Evolutionary conservation across 2,329 filamentous ascomycete genomes (phyloP).

Genomic region (Lachnellula arida): DNA sequence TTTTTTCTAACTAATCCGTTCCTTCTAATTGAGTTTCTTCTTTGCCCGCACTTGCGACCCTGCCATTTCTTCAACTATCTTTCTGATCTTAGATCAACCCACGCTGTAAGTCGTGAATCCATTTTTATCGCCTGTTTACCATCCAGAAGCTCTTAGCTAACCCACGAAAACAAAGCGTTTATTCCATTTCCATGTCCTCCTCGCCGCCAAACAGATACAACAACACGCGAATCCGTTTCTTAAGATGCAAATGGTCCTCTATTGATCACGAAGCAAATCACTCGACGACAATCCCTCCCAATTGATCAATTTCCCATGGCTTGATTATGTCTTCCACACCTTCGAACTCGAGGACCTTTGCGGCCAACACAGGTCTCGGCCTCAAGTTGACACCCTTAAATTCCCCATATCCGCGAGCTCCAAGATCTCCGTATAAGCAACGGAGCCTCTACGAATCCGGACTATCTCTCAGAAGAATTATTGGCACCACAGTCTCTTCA

Average conservation of each 20-base stretch:
- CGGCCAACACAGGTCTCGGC: conserved; percentile 29
- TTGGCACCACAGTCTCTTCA: conserved; percentile 83
- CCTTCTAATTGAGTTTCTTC: not conserved
- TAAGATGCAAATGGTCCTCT: conserved; percentile 3
- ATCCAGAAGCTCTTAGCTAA: not conserved
- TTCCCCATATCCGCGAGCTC: conserved; percentile 62
- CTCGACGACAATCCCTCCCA: conserved; percentile 2
- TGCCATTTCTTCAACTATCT: conserved; percentile 5
- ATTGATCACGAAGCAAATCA: conserved; percentile 1
- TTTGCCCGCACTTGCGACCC: not conserved
- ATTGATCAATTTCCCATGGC: conserved; percentile 26
- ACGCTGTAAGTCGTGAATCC: conserved; percentile 3
- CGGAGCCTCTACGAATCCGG: conserved; percentile 49
- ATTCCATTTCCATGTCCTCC: conserved; percentile 12
- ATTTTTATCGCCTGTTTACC: not conserved
- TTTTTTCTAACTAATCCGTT: not conserved
- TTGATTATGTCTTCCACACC: conserved; percentile 33
- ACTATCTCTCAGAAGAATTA: conserved; percentile 74
- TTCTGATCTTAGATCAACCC: not conserved
- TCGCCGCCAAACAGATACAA: conserved; percentile 2
- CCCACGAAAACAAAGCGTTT: conserved; percentile 1
- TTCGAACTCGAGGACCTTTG: conserved; percentile 28
- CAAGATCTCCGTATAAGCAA: conserved; percentile 54
- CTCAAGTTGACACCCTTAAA: conserved; percentile 71
- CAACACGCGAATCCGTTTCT: conserved; percentile 8